Conservation (phyloP, 495 filamentous ascomycete genomes). For the Podospora fimiseda region DNA sequence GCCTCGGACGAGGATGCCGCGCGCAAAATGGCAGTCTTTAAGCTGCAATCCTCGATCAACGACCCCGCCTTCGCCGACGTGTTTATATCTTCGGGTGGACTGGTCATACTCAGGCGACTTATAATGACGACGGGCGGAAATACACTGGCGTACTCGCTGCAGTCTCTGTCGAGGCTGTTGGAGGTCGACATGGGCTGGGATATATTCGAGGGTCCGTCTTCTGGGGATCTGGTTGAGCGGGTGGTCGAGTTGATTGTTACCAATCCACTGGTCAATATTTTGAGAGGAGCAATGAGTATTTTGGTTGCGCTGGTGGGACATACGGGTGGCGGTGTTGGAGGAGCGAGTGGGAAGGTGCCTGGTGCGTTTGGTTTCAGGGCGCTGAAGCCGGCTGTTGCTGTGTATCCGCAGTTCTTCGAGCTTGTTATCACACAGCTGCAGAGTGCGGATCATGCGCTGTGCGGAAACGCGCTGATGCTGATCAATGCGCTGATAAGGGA, state of each 20-base stretch:
- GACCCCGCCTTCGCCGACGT: conserved; percentile 95
- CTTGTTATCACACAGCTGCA: conserved; percentile 85
- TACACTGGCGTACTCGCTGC: conserved; percentile 89
- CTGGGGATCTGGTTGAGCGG: conserved; percentile 54
- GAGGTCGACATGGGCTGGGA: conserved; percentile 99
- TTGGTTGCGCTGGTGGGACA: conserved; percentile 79
- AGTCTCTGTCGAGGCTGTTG: conserved; percentile 75
- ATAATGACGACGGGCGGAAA: conserved; percentile 82
- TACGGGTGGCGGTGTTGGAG: neutral
- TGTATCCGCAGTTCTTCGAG: conserved; percentile 89
- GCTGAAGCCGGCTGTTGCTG: conserved; percentile 82
- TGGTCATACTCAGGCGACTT: conserved; percentile 71
- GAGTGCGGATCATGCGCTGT: conserved; percentile 91
- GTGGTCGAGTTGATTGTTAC: conserved; percentile 91
- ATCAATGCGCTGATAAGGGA: conserved; percentile 95
- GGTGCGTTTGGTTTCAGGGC: conserved; percentile 77
- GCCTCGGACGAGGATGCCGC: conserved; percentile 69
- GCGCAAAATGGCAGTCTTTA: conserved; percentile 98
- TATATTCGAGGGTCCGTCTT: conserved; percentile 47
- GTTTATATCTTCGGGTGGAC: conserved; percentile 84
- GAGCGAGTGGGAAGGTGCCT: conserved; percentile 14
- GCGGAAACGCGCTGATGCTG: conserved; percentile 89
- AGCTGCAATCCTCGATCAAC: conserved; percentile 86
- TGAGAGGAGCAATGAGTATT: conserved; percentile 93
- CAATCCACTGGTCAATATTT: conserved; percentile 94